Conservation (phyloP, 2,329 filamentous ascomycete genomes). For the Chrysoporthe puriensis region DNA sequence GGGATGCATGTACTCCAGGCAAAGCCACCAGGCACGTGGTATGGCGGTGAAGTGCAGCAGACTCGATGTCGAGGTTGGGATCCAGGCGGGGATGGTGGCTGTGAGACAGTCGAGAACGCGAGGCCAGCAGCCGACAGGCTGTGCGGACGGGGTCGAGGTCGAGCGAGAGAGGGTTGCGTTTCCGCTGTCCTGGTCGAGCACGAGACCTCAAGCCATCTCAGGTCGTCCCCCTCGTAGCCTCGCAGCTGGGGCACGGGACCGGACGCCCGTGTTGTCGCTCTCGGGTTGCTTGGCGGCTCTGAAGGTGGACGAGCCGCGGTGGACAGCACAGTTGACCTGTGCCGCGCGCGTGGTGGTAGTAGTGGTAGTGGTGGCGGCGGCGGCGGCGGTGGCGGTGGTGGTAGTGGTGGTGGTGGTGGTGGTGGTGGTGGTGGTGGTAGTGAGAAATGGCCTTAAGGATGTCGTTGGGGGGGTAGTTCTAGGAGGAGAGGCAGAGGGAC, state of each 20-base stretch:
- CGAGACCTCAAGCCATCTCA: slow-evolving; percentile 20
- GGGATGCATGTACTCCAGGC: slow-evolving; percentile 1
- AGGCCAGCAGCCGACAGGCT: background rate
- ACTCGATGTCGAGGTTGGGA: background rate
- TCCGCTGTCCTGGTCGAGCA: background rate
- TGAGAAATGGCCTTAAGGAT: no score
- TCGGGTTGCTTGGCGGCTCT: background rate
- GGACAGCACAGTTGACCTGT: background rate
- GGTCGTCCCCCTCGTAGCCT: background rate
- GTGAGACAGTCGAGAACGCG: background rate
- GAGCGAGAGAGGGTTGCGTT: background rate
- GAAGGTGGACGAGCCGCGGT: background rate
- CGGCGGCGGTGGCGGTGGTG: no score
- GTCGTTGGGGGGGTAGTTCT: no score
- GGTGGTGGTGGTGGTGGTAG: background rate
- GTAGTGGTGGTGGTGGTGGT: background rate
- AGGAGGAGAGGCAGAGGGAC: background rate
- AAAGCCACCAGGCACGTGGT: slow-evolving; percentile 1
- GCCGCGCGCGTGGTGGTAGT: background rate
- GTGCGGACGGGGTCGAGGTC: background rate
- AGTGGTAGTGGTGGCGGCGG: background rate
- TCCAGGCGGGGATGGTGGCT: background rate
- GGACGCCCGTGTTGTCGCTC: background rate
- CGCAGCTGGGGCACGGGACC: slow-evolving; percentile 4
- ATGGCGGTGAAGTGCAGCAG: slow-evolving; percentile 2